Evolutionary conservation across 1,284 basidiomycete genomes (phyloP), one percentile per base, ranked within the genome.

Genomic region (Porogramme epimiltina): DNA sequence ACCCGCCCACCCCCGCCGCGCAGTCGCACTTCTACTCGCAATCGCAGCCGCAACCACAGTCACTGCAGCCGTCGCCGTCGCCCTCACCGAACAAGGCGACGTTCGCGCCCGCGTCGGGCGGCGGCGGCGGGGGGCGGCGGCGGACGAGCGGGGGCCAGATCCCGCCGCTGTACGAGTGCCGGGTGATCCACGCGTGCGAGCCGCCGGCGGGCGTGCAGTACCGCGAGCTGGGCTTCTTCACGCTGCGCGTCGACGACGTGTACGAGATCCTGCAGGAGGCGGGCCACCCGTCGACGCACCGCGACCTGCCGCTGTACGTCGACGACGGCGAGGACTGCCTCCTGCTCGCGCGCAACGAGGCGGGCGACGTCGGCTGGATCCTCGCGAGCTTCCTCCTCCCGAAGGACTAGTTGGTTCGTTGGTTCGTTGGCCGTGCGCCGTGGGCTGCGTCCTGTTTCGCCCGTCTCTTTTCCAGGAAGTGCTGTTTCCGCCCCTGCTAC

Each of bases 251-350:
- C 24, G 84, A 79, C 2, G 82, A 86, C 28, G 64, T 82, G 34
- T 84, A 83, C 50, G 80, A 85, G 41, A 81, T 92, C 8, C 67
- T 91, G 47, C 77, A 82, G 58, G 89, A 91, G 66, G 83, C 81
- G 0, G 89, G 89, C 1, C 89, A 91, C 64, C 89, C 89, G 15
- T 82, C 81, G 42, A 74, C 78, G 24, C 87, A 89, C 61, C 74
- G 77, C 2, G 81, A 86, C 57, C 69, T 91, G 38, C 89, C 89
- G 4, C 65, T 91, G 51, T 82, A 84, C 62, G 84, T 91, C 26
- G 88, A 90, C 59, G 87, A 90, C 45, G 87, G 89, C 9, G 89
- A 89, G 59, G 89, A 91, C 59, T 90, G 87, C 69, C 69, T 92
- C 57, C 70, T 91, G 47, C 75, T 91, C 28, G 77, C 75, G 47